Evolutionary conservation across 2,329 filamentous ascomycete genomes (phyloP).

Genomic region (Alternaria arborescens): DNA sequence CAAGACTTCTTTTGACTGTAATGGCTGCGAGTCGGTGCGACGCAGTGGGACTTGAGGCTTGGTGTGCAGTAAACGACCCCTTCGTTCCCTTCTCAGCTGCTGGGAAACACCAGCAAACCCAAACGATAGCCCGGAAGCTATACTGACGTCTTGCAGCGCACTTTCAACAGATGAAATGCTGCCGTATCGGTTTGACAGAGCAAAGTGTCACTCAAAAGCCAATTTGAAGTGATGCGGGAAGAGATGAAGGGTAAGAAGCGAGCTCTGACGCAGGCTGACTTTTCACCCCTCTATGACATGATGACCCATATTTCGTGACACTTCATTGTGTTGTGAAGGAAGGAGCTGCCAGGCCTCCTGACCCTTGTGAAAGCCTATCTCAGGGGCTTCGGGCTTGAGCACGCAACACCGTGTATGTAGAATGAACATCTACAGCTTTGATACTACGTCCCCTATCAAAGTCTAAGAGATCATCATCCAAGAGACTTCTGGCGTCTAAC

Average conservation of each 20-base stretch:
- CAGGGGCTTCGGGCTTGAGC: neutral
- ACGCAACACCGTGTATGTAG: neutral
- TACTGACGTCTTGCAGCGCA: neutral
- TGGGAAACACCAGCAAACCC: neutral
- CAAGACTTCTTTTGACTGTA: neutral
- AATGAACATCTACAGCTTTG: slow-evolving; percentile 13
- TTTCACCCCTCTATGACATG: neutral
- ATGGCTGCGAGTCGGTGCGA: neutral
- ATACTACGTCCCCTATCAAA: slow-evolving; percentile 13
- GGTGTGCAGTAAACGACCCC: neutral
- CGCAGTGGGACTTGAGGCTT: neutral
- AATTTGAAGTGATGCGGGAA: neutral
- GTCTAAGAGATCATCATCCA: slow-evolving; percentile 1
- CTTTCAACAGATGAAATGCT: rapidly evolving
- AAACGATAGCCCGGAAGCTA: neutral
- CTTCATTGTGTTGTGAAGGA: neutral
- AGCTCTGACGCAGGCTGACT: neutral
- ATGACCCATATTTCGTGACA: neutral
- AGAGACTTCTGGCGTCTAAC: neutral
- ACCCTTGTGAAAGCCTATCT: neutral
- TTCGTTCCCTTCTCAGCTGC: neutral
- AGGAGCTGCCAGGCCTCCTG: slow-evolving; percentile 1
- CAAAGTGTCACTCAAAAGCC: neutral
- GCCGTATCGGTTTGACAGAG: neutral
- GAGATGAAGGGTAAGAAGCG: neutral